Evolutionary conservation across 768 basidiomycete genomes (phyloP).

Genomic region (Phlebiopsis flavidoalba): DNA sequence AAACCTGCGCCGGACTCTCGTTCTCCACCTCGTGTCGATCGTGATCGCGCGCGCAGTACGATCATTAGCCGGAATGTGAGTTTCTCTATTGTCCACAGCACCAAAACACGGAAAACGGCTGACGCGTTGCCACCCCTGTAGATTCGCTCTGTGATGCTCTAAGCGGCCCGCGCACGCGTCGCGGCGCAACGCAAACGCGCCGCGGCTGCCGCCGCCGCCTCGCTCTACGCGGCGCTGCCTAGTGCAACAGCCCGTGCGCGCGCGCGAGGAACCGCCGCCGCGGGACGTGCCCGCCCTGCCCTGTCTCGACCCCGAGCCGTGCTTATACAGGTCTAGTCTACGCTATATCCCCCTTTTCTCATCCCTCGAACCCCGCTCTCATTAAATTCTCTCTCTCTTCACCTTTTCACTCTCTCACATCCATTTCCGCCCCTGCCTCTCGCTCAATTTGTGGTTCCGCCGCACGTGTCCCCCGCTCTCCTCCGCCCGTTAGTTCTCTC

Average conservation of each 20-base stretch:
- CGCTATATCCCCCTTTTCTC: not conserved
- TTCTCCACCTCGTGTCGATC: not conserved
- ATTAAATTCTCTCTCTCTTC: not conserved
- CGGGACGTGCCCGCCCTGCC: not conserved
- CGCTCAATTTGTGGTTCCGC: not conserved
- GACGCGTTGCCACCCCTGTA: slow-evolving; percentile 16
- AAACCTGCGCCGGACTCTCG: slow-evolving; percentile 4
- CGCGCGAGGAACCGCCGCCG: not conserved
- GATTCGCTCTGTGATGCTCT: slow-evolving; percentile 52
- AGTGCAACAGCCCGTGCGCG: not conserved
- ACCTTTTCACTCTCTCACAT: not conserved
- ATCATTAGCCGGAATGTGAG: slow-evolving; percentile 70
- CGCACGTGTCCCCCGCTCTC: not conserved
- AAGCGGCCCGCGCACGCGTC: not conserved
- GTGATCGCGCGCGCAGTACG: slow-evolving; percentile 34
- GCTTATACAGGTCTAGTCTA: not conserved
- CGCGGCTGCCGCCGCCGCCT: too few relatives aligned
- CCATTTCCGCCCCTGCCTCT: not conserved
- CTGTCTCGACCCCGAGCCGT: not conserved
- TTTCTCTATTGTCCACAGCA: slow-evolving; percentile 18
- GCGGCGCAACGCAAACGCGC: not conserved
- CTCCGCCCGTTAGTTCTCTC: not conserved
- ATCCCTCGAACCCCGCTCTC: not conserved
- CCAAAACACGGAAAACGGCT: not conserved
- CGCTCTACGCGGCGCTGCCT: not conserved